A percentile compares a stretch with the other conserved stretches of the same genome.
phyloP scores from a whole-genome alignment of 2,329 filamentous ascomycete genomes.

The Xylaria sp. region DNA sequence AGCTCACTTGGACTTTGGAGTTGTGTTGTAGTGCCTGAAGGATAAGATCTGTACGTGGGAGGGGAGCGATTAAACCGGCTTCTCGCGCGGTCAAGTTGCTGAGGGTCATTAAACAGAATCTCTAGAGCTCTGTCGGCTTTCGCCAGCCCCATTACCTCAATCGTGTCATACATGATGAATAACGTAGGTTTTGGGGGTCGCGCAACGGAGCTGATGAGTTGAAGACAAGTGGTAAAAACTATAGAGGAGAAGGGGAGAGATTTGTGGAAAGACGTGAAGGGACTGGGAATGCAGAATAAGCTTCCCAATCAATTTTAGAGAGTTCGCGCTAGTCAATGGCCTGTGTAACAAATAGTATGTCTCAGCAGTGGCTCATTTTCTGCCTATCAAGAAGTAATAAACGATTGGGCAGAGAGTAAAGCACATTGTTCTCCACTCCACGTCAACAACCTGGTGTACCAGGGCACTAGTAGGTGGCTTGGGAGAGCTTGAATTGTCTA shows the following conservation, averaged over 20 bases:
- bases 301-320: neutral
- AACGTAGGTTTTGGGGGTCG: too few species aligned
- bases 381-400: neutral
- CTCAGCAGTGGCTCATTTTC: neutral
- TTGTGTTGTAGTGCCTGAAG: conserved; percentile 12
- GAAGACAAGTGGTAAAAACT: too few species aligned
- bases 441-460: neutral
- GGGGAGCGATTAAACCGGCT: conserved; percentile 20
- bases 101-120: neutral
- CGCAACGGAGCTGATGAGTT: neutral
- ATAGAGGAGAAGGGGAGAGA: too few species aligned
- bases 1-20: neutral
- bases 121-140: neutral
- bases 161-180: neutral
- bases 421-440: neutral
- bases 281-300: too few species aligned
- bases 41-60: conserved; percentile 2
- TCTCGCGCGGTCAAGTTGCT: conserved; percentile 20
- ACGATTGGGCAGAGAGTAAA: neutral
- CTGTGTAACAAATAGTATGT: neutral
- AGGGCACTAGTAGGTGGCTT: neutral
- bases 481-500: too few species aligned
- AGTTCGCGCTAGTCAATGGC: neutral
- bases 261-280: too few species aligned
- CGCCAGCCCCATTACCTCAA: neutral